These are phyloP conservation scores for Abrus pulchellus DNA, from an alignment of 306 rosid species.

Conservation along the genomic window DNA sequence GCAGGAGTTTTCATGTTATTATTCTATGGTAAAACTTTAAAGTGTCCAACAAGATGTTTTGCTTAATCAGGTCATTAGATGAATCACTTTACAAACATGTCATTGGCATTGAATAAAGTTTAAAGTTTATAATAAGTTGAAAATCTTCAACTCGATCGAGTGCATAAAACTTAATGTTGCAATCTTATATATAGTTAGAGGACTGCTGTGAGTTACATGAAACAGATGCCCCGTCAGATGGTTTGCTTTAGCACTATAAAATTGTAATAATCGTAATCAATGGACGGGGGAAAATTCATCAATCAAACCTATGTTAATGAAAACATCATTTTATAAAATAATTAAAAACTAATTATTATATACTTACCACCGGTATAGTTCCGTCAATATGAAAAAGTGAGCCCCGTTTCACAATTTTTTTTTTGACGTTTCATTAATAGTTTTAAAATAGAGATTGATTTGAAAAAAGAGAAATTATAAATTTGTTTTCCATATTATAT, in stretches of 20 bases:
- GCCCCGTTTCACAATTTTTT: not conserved
- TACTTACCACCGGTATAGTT: too few species aligned
- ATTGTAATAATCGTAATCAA: not conserved
- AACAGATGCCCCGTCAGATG: not conserved
- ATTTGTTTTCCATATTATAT: too few species aligned
- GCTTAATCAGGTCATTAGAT: not conserved
- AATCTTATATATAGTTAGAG: not conserved
- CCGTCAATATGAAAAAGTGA: too few species aligned
- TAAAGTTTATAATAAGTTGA: not conserved
- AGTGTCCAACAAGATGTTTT: too few species aligned
- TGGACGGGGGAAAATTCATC: not conserved
- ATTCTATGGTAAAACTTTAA: too few species aligned
- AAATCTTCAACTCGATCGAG: not conserved
- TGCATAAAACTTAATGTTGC: not conserved
- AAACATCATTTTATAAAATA: not conserved
- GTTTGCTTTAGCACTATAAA: not conserved
- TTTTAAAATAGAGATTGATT: not conserved
- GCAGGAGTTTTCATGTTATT: too few species aligned
- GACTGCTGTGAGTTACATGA: too few species aligned
- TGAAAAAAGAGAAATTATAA: too few species aligned
- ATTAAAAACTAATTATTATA: not conserved
- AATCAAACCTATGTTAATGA: not conserved
- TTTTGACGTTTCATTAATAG: not conserved
- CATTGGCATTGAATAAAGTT: not conserved
- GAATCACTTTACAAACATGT: not conserved